Conservation (phyloP, 345 rosid genomes). For the Pugionium cornutum region DNA sequence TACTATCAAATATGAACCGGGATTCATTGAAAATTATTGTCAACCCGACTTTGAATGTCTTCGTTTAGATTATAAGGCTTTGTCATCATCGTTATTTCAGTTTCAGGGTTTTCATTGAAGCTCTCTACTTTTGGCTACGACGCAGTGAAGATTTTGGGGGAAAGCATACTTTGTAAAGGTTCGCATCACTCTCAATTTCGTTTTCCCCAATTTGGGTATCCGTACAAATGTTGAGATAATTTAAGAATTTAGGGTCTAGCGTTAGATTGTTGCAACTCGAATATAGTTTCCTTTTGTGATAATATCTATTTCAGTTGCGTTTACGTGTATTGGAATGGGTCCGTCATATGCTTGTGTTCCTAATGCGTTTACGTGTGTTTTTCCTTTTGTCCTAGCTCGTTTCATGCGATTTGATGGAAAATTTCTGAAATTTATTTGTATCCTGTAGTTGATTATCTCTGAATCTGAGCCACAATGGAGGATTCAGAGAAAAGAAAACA, state of each 20-base stretch:
- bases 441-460: slow-evolving; percentile 21
- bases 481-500: slow-evolving; percentile 76
- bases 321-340: background rate
- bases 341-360: background rate
- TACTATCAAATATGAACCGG: background rate
- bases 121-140: slow-evolving; percentile 11
- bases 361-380: background rate
- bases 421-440: background rate
- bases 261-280: background rate
- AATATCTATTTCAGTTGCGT: background rate
- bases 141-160: background rate
- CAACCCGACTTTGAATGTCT: background rate
- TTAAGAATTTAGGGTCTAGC: slow-evolving; percentile 12
- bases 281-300: background rate
- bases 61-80: background rate
- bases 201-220: background rate
- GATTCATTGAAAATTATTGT: background rate
- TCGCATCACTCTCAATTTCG: background rate
- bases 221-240: background rate
- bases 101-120: slow-evolving; percentile 9
- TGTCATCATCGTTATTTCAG: background rate
- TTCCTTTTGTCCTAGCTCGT: background rate
- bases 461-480: slow-evolving; percentile 49
- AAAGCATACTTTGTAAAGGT: background rate
- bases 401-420: slow-evolving; percentile 1